Evolutionary conservation across 331 rosid species (phyloP).

Genomic region (Phaseolus coccineus): DNA sequence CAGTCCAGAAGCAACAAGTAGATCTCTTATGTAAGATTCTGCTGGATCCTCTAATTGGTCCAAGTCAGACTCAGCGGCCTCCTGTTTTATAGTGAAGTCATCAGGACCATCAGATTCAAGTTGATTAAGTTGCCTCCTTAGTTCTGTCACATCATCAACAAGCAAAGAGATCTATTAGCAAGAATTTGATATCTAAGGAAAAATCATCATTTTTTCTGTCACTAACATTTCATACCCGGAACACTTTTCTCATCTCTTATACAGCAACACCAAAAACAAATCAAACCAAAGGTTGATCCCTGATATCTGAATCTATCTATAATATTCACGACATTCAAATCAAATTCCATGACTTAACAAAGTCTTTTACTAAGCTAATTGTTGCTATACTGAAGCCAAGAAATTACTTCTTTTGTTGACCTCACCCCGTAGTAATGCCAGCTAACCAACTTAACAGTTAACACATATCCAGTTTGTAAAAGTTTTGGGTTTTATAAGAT

Average conservation of each 20-base stretch:
- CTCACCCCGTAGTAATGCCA: neutral
- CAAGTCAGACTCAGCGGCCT: conserved; percentile 58
- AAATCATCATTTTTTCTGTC: conserved; percentile 13
- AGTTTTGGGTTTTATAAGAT: neutral
- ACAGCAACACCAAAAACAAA: conserved; percentile 10
- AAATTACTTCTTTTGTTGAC: neutral
- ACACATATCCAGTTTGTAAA: conserved; percentile 6
- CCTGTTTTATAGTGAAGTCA: conserved; percentile 51
- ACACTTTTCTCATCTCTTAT: conserved; percentile 22
- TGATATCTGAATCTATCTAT: conserved; percentile 2
- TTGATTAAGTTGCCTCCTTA: conserved; percentile 83
- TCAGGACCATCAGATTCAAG: conserved; percentile 71
- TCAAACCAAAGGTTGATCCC: conserved; percentile 20
- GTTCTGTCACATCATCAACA: conserved; percentile 62
- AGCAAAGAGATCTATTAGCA: conserved; percentile 36
- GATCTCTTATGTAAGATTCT: conserved; percentile 84
- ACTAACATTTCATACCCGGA: neutral
- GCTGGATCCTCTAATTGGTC: conserved; percentile 72
- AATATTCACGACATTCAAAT: conserved; percentile 4
- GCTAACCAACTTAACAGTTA: neutral
- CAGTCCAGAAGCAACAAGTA: conserved; percentile 87
- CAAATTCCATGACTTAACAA: conserved; percentile 12
- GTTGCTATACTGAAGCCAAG: conserved; percentile 14
- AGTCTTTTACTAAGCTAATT: neutral
- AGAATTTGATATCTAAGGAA: conserved; percentile 39